Conservation (phyloP, 2,329 filamentous ascomycete genomes). For the Penicillium fuscoglaucum region DNA sequence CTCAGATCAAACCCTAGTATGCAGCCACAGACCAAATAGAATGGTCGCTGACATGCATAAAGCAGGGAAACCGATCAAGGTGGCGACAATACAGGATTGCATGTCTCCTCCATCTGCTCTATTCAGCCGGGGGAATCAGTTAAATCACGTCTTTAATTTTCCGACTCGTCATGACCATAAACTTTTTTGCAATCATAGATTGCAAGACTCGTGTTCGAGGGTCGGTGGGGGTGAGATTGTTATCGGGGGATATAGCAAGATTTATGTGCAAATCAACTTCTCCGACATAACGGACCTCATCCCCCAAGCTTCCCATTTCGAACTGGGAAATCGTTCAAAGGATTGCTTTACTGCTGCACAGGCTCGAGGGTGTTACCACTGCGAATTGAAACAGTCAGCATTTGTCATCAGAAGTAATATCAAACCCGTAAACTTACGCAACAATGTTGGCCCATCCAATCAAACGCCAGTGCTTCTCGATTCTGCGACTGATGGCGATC, state of each 20-base stretch:
- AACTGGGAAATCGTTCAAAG: slow-evolving; percentile 20
- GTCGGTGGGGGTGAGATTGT: slow-evolving; percentile 18
- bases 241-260: slow-evolving; percentile 5
- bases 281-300: slow-evolving; percentile 15
- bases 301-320: slow-evolving; percentile 12
- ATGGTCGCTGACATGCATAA: slow-evolving; percentile 7
- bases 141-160: slow-evolving; percentile 30
- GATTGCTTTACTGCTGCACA: slow-evolving; percentile 38
- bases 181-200: slow-evolving; percentile 28
- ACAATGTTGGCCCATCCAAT: slow-evolving; percentile 88
- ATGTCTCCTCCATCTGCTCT: slow-evolving; percentile 30
- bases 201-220: slow-evolving; percentile 21
- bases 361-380: slow-evolving; percentile 52
- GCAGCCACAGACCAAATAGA: background rate
- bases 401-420: background rate
- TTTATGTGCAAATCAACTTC: slow-evolving; percentile 13
- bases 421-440: slow-evolving; percentile 41
- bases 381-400: slow-evolving; percentile 11
- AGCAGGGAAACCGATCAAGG: slow-evolving; percentile 19
- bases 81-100: slow-evolving; percentile 20
- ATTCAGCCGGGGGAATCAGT: slow-evolving; percentile 33
- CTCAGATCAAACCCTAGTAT: slow-evolving; percentile 7
- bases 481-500: slow-evolving; percentile 92
- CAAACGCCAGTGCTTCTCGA: slow-evolving; percentile 98
- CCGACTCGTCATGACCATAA: slow-evolving; percentile 33